These are phyloP conservation scores for Leavenworthia alabamica DNA, from an alignment of 345 rosid species.

Conservation along the genomic window DNA sequence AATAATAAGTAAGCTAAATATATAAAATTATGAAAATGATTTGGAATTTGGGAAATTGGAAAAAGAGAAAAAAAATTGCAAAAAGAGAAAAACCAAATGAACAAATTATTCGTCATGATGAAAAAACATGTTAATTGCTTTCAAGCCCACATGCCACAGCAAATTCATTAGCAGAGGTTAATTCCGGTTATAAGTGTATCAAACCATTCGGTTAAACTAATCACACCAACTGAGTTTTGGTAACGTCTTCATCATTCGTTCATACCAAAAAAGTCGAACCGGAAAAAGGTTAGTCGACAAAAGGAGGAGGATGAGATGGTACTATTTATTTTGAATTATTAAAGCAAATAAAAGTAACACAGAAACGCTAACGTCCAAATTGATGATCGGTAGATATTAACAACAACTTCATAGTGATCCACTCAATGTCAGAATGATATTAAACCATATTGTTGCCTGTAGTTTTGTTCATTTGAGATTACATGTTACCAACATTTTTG, in stretches of 20 bases:
- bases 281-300: conserved; percentile 11
- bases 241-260: background rate
- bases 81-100: background rate
- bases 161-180: too few species aligned
- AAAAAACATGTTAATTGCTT: background rate
- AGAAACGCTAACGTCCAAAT: conserved; percentile 13
- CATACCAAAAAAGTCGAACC: background rate
- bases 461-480: background rate
- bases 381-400: conserved; percentile 19
- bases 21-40: background rate
- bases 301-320: conserved; percentile 11
- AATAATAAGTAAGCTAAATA: too few species aligned
- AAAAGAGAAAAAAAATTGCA: background rate
- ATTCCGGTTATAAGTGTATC: background rate
- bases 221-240: background rate
- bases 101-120: conserved; percentile 6
- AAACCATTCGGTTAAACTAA: conserved; percentile 2
- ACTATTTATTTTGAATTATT: conserved; percentile 1
- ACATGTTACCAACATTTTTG: background rate
- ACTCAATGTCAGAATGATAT: background rate
- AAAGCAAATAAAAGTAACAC: conserved; percentile 17
- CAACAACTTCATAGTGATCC: background rate
- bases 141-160: background rate
- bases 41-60: background rate
- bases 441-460: background rate